Base-by-base conservation (phyloP, 139 green algal genomes). In the Chlamydomonas eustigma region DNA sequence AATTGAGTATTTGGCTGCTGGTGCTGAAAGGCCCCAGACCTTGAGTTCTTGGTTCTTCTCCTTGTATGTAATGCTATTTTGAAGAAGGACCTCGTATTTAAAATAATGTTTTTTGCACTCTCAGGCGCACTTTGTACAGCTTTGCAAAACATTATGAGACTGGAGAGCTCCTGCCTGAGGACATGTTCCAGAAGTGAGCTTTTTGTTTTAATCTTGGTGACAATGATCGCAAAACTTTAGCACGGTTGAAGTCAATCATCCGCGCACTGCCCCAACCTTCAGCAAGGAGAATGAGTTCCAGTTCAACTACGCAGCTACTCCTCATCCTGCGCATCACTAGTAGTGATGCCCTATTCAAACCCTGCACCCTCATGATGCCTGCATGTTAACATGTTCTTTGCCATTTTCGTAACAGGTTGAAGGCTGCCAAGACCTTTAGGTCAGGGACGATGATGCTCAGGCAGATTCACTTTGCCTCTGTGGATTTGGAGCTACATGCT, bases 71-170 rank as follows among this genome's bases (percentile, higher is more conserved):
- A n/a, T n/a, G n/a, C n/a, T n/a, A n/a, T n/a, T n/a, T n/a, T n/a
- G n/a, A n/a, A n/a, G n/a, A n/a, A n/a, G n/a, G n/a, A n/a, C n/a
- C n/a, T n/a, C n/a, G n/a, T n/a, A n/a, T n/a, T n/a, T n/a, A n/a
- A n/a, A n/a, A n/a, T n/a, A n/a, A n/a, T n/a, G n/a, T 18, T 18
- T 58, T 12, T 58, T 18, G 12, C 18, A 18, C 44, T 58, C 12
- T 12, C 76, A 76, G 81, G 30, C 78, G 74, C 3, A 94, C 90
- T 5, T 84, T 97, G 6, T 86, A 93, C 78, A 79, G 64, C 78
- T 96, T 98, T 76, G 94, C 93, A 2, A 91, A 88, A 81, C 95
- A 98, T 85, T 95, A 91, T 50, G 78, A 97, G 83, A 97, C 88
- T 0, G 87, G 87, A 2, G 89, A 96, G 88, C 77, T 85, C 12